Percentiles rank a stretch among this genome's conserved stretches.
These are phyloP conservation scores for Scheffersomyces quercinus DNA, from an alignment of 1,139 yeast genomes.

Conservation along the genomic window DNA sequence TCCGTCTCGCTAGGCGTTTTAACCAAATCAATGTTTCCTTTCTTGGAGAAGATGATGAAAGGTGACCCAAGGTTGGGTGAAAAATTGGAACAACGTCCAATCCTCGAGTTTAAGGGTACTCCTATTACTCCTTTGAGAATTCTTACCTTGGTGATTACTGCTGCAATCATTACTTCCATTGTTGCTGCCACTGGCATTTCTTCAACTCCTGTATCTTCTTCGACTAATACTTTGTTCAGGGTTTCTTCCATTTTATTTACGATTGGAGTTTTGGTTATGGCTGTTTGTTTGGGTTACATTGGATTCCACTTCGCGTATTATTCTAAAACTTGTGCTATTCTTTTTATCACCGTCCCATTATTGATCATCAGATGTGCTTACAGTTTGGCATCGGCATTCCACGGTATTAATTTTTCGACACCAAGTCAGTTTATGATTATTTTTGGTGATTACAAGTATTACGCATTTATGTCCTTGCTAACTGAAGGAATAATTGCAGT, in stretches of 20 bases:
- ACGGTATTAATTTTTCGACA: conserved; percentile 11
- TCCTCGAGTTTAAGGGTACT: not conserved
- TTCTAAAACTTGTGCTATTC: conserved; percentile 1
- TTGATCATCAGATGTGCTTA: conserved; percentile 16
- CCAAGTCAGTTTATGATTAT: conserved; percentile 17
- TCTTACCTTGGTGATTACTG: conserved; percentile 15
- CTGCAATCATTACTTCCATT: conserved; percentile 14
- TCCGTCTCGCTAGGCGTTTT: conserved; percentile 19
- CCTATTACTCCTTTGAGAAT: conserved; percentile 11
- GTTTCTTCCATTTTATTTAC: conserved; percentile 13
- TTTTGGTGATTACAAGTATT: conserved; percentile 22
- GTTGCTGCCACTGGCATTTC: conserved; percentile 12
- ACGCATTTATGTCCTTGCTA: conserved; percentile 17
- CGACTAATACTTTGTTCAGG: conserved; percentile 6
- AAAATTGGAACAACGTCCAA: conserved; percentile 2
- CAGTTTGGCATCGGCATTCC: conserved; percentile 15
- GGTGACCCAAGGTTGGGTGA: conserved; percentile 3
- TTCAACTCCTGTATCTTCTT: not conserved
- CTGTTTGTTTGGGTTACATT: conserved; percentile 1
- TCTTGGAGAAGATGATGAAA: conserved; percentile 9
- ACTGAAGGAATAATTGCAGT: conserved; percentile 9
- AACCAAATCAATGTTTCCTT: conserved; percentile 14
- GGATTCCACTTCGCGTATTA: not conserved
- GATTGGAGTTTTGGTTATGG: conserved; percentile 1
- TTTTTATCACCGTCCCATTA: conserved; percentile 8